phyloP scores from a whole-genome alignment of 1,284 basidiomycete genomes.

The Austropuccinia psidii region DNA sequence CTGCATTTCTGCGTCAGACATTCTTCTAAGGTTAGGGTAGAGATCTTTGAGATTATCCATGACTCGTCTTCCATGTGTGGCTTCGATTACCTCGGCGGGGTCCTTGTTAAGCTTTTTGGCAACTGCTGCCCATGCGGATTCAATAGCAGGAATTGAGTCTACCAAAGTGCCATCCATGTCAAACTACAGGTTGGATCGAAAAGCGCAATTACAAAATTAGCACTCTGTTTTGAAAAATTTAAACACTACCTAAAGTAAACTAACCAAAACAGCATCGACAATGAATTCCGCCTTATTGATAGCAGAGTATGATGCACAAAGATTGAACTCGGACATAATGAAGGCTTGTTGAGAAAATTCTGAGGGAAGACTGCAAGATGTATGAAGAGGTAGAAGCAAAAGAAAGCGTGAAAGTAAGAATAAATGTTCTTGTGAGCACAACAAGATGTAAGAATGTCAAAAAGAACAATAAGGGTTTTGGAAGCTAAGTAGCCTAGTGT shows the following conservation, averaged over 20 bases:
- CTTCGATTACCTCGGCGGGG: conserved; percentile 56
- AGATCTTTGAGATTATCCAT: conserved; percentile 59
- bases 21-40: conserved; percentile 54
- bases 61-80: conserved; percentile 67
- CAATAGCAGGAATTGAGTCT: conserved; percentile 66
- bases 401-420: too few relatives aligned
- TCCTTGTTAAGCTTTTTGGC: conserved; percentile 63
- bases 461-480: too few relatives aligned
- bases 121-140: conserved; percentile 69
- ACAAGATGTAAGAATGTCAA: too few relatives aligned
- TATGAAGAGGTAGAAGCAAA: too few relatives aligned
- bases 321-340: conserved; percentile 28
- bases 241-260: neutral
- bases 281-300: conserved; percentile 43
- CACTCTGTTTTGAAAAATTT: neutral
- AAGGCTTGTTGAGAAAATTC: too few relatives aligned
- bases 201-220: neutral
- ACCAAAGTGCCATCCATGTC: conserved; percentile 54
- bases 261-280: conserved; percentile 42
- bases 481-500: too few relatives aligned
- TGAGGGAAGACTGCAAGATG: too few relatives aligned
- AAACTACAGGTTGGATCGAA: conserved; percentile 37
- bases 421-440: too few relatives aligned
- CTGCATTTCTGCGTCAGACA: conserved; percentile 58
- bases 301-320: conserved; percentile 33